Base-by-base conservation (phyloP, 2,329 filamentous ascomycete genomes). In the Colletotrichum sp. region DNA sequence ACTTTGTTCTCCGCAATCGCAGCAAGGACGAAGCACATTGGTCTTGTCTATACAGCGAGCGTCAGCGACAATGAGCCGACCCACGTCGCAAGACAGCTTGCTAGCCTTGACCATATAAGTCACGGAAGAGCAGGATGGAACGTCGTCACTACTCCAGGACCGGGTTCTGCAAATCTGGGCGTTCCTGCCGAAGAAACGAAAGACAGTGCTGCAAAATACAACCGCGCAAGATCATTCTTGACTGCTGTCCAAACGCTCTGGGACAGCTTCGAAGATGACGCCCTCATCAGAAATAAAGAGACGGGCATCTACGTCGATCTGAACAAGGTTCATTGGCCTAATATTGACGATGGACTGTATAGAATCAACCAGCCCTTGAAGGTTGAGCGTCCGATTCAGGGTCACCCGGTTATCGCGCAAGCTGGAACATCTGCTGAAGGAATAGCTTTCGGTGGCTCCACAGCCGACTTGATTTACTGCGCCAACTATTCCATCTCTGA, bases 401-500 rank as follows among this genome's bases (percentile, higher is more conserved):
- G 73, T 5, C 30, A 76, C 13, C 73, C 73, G 7, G 64, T 76
- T 10, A 64, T 76, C 12, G 73, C 73, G 5, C 73, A 76, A 26
- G 73, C 73, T 18, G 73, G 73, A 39, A 76, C 73, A 13, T 72
- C 73, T 7, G 18, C 26, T 30, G 60, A 63, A 24, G 60, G 60
- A 15, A 34, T 63, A 30, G 28, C 26, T 18, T 63, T 63, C 26
- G 60, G 60, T 28, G 60, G 60, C 16, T 63, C 60, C 21, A 63
- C 16, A 9, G 73, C 73, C 6, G 69, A 76, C 26, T 34, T 76
- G 52, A 69, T 76, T 30, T 76, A 76, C 63, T 76, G 73, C 39
- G 73, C 73, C 57, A 75, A 71, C 69, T 72, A 72, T 36, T 72
- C 73, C 16, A 76, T 76, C 57, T 32, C 28, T 7, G 73, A 76